Evolutionary conservation across 495 filamentous ascomycete genomes (phyloP), one percentile per base, ranked within the genome.

Genomic region (Delitschia confertaspora): DNA sequence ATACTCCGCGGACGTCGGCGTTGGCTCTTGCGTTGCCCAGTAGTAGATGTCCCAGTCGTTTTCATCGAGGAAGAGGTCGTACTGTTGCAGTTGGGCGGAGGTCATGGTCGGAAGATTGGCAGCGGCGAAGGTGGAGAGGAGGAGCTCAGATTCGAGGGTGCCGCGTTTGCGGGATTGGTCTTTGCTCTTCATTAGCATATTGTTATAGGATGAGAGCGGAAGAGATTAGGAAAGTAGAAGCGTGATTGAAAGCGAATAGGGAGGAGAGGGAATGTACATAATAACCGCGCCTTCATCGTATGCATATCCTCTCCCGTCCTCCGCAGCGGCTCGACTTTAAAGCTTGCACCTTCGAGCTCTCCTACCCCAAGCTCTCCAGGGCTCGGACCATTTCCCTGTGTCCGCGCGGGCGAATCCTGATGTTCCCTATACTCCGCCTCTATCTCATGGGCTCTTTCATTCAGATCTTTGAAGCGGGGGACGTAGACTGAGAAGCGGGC

Each of bases 11-110:
- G 67, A 60, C 10, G 76, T 72, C 0, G 67, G 59, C 1, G 75
- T 68, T 4, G 83, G 74, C 50, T 83, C 78, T 61, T 98, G 93
- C n/a, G 93, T 98, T 0, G 87, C 85, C 91, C 91, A 98, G 73
- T 98, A 98, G 70, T 98, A 98, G 46, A 98, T 96, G 61, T 98
- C 91, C 91, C 91, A 98, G 65, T 98, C 91, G 61, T 96, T 96
- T 64, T 98, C 91, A 67, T 98, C 91, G 33, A 98, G 77, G 73
- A 98, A 95, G 11, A 72, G 67, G 63, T 96, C 93, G 68, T 88
- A 96, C 63, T 93, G 78, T 46, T 73, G 60, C 42, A 98, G 75
- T 56, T 89, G 85, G 35, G 69, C 65, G 3, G 66, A 65, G 0
- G 71, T 73, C 89, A 98, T 94, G 33, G 65, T 62, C 7, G 65